phyloP scores from a whole-genome alignment of 2,329 filamentous ascomycete species.

The Didymella glomerata region DNA sequence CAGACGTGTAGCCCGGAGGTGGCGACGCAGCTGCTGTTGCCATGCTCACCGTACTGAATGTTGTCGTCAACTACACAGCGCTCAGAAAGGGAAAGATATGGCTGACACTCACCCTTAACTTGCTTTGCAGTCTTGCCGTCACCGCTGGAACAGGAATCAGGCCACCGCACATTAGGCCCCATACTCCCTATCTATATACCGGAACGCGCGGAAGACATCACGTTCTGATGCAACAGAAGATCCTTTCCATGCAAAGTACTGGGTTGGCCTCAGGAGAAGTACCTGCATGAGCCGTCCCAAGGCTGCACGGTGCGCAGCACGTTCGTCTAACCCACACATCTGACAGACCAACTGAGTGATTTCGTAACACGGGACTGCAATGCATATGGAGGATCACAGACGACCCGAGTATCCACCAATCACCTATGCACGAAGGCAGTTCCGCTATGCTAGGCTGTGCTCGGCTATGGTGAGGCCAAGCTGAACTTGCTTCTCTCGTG shows the following conservation, averaged over 20 bases:
- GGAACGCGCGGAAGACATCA: neutral
- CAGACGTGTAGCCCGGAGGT: conserved; percentile 15
- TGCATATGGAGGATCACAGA: conserved; percentile 6
- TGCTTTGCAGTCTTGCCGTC: neutral
- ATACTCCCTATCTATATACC: conserved; percentile 10
- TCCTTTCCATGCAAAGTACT: conserved; percentile 3
- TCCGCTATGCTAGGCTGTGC: conserved; percentile 10
- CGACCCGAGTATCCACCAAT: conserved; percentile 1
- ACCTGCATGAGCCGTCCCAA: conserved; percentile 6
- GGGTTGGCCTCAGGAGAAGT: conserved; percentile 13
- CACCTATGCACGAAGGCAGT: neutral
- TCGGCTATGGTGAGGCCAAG: conserved; percentile 6
- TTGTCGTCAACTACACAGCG: neutral
- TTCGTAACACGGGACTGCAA: conserved; percentile 8
- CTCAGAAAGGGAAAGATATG: too few relatives aligned
- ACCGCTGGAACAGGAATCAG: neutral
- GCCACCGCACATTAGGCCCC: neutral
- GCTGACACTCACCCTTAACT: neutral
- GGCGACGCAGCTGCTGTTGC: conserved; percentile 15
- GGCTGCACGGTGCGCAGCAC: conserved; percentile 8
- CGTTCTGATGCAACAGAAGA: conserved; percentile 13
- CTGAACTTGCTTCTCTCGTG: neutral
- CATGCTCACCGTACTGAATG: conserved; percentile 3
- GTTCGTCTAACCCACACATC: neutral
- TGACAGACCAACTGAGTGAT: neutral